Evolutionary conservation across 306 rosid genomes (phyloP).

Genomic region (Malus sieversii): DNA sequence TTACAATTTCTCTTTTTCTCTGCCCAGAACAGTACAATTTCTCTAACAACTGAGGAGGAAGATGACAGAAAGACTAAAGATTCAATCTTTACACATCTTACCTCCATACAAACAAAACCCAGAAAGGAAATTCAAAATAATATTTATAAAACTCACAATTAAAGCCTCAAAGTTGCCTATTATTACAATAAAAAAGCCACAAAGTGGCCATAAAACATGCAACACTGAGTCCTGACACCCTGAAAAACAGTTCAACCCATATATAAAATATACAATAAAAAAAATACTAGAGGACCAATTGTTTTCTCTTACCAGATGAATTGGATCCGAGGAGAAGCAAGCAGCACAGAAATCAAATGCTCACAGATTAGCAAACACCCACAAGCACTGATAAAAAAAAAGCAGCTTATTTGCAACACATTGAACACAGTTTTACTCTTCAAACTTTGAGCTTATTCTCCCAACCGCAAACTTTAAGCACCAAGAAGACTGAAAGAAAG

Average conservation of each 20-base stretch:
- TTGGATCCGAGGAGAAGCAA: slow-evolving; percentile 67
- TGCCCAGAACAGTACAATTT: not conserved
- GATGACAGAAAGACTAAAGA: slow-evolving; percentile 15
- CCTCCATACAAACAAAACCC: slow-evolving; percentile 21
- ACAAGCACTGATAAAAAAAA: not conserved
- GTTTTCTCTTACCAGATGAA: slow-evolving; percentile 36
- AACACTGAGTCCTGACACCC: slow-evolving; percentile 8
- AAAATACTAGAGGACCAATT: slow-evolving; percentile 9
- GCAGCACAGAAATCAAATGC: slow-evolving; percentile 5
- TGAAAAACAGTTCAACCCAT: not conserved
- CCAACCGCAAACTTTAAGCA: not conserved
- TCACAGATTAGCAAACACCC: not conserved
- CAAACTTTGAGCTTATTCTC: slow-evolving; percentile 32
- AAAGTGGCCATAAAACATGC: slow-evolving; percentile 18
- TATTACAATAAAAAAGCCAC: slow-evolving; percentile 14
- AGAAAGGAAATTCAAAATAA: slow-evolving; percentile 12
- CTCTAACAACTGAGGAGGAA: slow-evolving; percentile 23
- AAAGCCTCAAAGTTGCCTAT: slow-evolving; percentile 21
- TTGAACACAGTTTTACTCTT: slow-evolving; percentile 14
- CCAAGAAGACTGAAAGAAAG: slow-evolving; percentile 12
- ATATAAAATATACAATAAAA: not conserved
- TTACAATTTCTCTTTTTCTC: not conserved
- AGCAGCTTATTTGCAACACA: slow-evolving; percentile 24
- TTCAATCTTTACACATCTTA: slow-evolving; percentile 16
- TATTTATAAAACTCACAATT: slow-evolving; percentile 7